Base-by-base conservation (phyloP, 2,329 filamentous ascomycete species). In the Metarhizium rileyi region DNA sequence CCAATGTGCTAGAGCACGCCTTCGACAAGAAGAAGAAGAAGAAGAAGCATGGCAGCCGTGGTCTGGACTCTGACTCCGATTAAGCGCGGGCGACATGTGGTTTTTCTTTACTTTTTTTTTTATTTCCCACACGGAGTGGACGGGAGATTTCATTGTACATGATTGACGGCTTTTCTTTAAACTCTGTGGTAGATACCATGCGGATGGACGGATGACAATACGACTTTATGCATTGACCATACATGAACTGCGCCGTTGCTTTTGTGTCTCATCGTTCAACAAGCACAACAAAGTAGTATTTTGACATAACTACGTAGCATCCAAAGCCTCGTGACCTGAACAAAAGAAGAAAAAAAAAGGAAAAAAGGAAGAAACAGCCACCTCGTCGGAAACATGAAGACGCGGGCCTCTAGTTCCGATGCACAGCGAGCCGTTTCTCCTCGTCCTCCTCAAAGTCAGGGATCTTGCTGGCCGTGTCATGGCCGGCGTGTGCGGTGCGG, bases 1-100 rank as follows among this genome's bases (percentile, higher is more conserved):
- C 77, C 1, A 79, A 79, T 52, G 56, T 73, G 35, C 52, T 78
- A 6, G 73, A 75, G 63, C 61, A 73, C 59, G 66, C 63, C 53
- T 57, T 69, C 47, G 67, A 67, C 58, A 55, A 53, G 54, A 46
- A 66, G 26, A 63, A 67, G 61, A 63, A 64, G 55, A 47, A 61
- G 27, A 66, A 67, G 61, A 56, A 60, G 52, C 46, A 60, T 55
- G 50, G 50, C 9, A 26, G 33, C 38, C 48, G 53, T 8, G 53
- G 51, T 6, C 9, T 54, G 40, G 48, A 20, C n/a, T 54, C 50
- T 47, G 62, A 65, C 48, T 64, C 59, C 5, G 61, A 63, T 43
- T 64, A 53, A 51, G 12, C 44, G 35, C 5, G n/a, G 36, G 7
- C 36, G 46, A 22, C 16, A 10, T 23, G 10, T 42, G 38, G 12